Conservation (phyloP, 768 basidiomycete species). For the Macrolepiota albuminosa region DNA sequence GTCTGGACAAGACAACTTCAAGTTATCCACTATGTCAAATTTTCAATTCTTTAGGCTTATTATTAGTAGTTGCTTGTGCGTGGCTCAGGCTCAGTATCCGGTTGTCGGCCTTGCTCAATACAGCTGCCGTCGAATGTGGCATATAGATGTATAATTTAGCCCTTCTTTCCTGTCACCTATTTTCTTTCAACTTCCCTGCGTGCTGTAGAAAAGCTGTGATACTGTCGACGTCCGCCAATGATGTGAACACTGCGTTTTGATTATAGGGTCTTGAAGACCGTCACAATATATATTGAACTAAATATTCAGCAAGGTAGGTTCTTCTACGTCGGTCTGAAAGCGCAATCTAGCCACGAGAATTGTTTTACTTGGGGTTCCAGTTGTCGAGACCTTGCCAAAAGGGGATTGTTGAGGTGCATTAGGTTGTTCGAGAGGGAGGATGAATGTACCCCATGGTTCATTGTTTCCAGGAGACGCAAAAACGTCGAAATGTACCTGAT, state of each 20-base stretch:
- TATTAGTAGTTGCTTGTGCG: too few relatives aligned
- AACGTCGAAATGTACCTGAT: slow-evolving; percentile 9
- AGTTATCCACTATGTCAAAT: too few relatives aligned
- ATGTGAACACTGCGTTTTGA: background rate
- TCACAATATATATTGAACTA: background rate
- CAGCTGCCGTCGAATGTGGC: too few relatives aligned
- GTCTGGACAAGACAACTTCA: too few relatives aligned
- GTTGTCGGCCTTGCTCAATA: too few relatives aligned
- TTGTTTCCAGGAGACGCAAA: background rate
- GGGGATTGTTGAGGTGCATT: background rate
- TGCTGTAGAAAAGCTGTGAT: background rate
- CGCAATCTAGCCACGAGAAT: slow-evolving; percentile 9
- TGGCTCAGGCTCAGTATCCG: too few relatives aligned
- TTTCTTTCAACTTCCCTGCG: too few relatives aligned
- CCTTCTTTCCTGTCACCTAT: too few relatives aligned
- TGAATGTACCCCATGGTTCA: slow-evolving; percentile 7
- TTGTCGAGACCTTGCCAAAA: slow-evolving; percentile 1
- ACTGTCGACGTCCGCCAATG: background rate
- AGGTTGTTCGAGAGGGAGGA: background rate
- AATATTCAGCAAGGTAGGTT: background rate
- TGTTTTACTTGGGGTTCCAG: slow-evolving; percentile 2
- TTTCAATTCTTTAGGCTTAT: too few relatives aligned
- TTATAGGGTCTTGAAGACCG: too few relatives aligned
- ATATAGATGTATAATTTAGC: too few relatives aligned
- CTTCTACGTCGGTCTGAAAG: background rate